phyloP scores from a whole-genome alignment of 192 early-diverging fungal genomes.

The Backusella morwellensis region DNA sequence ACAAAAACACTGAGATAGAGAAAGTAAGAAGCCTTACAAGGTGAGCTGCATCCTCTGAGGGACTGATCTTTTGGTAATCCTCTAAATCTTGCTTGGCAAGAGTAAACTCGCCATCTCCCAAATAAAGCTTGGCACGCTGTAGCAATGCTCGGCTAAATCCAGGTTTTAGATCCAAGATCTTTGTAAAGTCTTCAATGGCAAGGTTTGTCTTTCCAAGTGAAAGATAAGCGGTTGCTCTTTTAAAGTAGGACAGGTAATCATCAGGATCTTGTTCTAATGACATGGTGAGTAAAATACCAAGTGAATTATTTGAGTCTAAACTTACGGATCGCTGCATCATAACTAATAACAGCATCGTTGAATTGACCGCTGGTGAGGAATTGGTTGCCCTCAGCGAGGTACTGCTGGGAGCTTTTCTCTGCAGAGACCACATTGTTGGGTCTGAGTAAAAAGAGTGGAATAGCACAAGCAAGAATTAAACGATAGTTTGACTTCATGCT shows the following conservation, averaged over 20 bases:
- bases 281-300: not conserved
- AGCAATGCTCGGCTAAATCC: constrained; percentile 78
- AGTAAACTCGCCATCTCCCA: constrained; percentile 63
- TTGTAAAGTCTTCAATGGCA: constrained; percentile 82
- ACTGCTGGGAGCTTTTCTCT: constrained; percentile 39
- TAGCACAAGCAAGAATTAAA: constrained; percentile 24
- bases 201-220: constrained; percentile 64
- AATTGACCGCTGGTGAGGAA: constrained; percentile 40
- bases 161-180: constrained; percentile 76
- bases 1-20: not conserved
- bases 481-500: constrained; percentile 26
- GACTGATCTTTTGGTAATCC: constrained; percentile 17
- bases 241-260: constrained; percentile 84
- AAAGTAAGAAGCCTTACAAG: constrained; percentile 1
- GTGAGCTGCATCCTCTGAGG: not conserved
- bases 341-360: constrained; percentile 61
- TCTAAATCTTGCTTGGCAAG: constrained; percentile 64
- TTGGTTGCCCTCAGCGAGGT: constrained; percentile 40
- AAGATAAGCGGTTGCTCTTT: constrained; percentile 81
- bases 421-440: not conserved
- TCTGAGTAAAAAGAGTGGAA: constrained; percentile 18
- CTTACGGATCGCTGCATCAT: constrained; percentile 64
- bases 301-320: not conserved
- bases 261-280: constrained; percentile 65
- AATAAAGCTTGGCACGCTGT: constrained; percentile 69